Evolutionary conservation across 1,284 basidiomycete genomes (phyloP).

Genomic region (Tilletiopsis washingtonensis): DNA sequence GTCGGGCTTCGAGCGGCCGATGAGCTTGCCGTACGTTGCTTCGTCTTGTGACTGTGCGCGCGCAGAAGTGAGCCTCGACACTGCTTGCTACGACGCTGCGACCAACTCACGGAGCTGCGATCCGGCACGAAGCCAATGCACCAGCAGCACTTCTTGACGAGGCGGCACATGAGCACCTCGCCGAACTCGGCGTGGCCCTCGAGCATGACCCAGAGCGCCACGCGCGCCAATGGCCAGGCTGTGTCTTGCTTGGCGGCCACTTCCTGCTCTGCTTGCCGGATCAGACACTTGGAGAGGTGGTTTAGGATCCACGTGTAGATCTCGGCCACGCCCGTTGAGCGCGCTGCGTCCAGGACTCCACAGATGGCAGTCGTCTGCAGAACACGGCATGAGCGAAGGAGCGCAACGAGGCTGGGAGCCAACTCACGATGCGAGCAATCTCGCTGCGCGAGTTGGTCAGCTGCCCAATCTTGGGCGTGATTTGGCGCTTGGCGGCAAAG

Average conservation of each 20-base stretch:
- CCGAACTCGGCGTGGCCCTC: slow-evolving; percentile 58
- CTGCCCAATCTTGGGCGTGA: slow-evolving; percentile 85
- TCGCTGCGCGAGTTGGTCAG: slow-evolving; percentile 68
- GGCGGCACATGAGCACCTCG: slow-evolving; percentile 71
- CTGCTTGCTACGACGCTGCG: too few relatives aligned
- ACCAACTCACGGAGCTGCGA: slow-evolving; percentile 39
- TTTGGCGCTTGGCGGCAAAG: slow-evolving; percentile 63
- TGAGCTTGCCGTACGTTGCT: slow-evolving; percentile 58
- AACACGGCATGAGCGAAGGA: neutral
- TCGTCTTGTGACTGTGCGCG: too few relatives aligned
- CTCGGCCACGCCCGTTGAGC: slow-evolving; percentile 43
- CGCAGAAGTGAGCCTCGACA: too few relatives aligned
- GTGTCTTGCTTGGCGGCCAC: slow-evolving; percentile 79
- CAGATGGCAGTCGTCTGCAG: slow-evolving; percentile 62
- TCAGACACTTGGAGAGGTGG: slow-evolving; percentile 75
- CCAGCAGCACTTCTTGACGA: slow-evolving; percentile 69
- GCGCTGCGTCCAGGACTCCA: slow-evolving; percentile 50
- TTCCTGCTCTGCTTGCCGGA: slow-evolving; percentile 89
- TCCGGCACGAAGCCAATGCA: slow-evolving; percentile 50
- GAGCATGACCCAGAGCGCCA: slow-evolving; percentile 62
- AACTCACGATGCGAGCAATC: slow-evolving; percentile 65
- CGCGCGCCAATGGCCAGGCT: slow-evolving; percentile 71
- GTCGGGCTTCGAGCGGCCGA: slow-evolving; percentile 58
- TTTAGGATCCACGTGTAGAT: slow-evolving; percentile 71
- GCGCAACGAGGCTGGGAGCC: neutral